A percentile compares a stretch with the other conserved stretches of the same genome.
Evolutionary conservation across 2,329 filamentous ascomycete genomes (phyloP).

Genomic region (Neofusicoccum umdonicola): DNA sequence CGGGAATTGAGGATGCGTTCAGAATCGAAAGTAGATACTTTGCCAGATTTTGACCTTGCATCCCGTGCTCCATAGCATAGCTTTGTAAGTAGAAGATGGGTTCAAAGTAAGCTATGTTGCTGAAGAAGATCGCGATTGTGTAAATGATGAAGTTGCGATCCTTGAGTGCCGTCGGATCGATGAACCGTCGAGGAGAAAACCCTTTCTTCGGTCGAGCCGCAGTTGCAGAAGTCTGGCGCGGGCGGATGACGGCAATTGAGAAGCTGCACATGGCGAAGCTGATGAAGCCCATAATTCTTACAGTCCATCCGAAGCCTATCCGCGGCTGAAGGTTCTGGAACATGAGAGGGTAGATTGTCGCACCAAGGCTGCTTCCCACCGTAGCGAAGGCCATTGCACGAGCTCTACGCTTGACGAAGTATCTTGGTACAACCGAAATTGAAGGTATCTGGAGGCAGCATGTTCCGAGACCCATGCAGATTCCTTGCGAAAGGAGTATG

Average conservation of each 20-base stretch:
- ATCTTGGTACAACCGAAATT: slow-evolving; percentile 48
- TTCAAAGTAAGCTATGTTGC: slow-evolving; percentile 49
- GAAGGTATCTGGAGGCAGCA: slow-evolving; percentile 45
- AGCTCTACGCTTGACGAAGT: slow-evolving; percentile 46
- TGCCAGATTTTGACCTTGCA: slow-evolving; percentile 52
- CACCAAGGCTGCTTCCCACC: slow-evolving; percentile 34
- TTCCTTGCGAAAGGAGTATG: slow-evolving; percentile 48
- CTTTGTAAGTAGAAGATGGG: slow-evolving; percentile 54
- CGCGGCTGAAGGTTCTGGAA: slow-evolving; percentile 57
- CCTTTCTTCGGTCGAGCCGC: not conserved
- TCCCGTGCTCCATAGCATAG: slow-evolving; percentile 56
- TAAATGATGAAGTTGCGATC: slow-evolving; percentile 39
- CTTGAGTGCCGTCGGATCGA: not conserved
- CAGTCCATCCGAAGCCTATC: slow-evolving; percentile 64
- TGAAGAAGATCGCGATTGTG: slow-evolving; percentile 41
- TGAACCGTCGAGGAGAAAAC: slow-evolving; percentile 26
- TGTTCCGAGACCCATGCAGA: slow-evolving; percentile 48
- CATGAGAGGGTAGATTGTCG: slow-evolving; percentile 41
- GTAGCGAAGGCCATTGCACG: slow-evolving; percentile 47
- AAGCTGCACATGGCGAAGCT: slow-evolving; percentile 50
- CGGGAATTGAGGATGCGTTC: slow-evolving; percentile 42
- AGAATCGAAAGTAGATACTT: slow-evolving; percentile 38
- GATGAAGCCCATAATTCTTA: slow-evolving; percentile 64
- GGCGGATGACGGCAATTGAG: slow-evolving; percentile 42
- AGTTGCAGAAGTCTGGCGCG: slow-evolving; percentile 40